Evolutionary conservation across 1,284 basidiomycete genomes (phyloP).

Genomic region (Gymnopus androsaceus): DNA sequence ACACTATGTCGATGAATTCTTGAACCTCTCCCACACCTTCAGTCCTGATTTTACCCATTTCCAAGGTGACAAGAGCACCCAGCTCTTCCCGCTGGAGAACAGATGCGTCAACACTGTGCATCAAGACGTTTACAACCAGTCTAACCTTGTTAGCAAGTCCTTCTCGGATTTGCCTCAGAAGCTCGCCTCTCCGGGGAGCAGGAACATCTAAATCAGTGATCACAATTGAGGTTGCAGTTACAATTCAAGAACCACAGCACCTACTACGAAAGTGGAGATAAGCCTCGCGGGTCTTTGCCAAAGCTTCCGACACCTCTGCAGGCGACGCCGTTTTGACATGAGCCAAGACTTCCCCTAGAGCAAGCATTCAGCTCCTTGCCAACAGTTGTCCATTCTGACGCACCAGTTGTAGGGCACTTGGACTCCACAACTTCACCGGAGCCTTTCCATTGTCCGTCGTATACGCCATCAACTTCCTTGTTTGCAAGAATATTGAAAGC

Average conservation of each 20-base stretch:
- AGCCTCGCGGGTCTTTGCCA: conserved; percentile 72
- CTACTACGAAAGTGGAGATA: conserved; percentile 64
- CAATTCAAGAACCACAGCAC: conserved; percentile 22
- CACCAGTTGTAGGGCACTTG: conserved; percentile 75
- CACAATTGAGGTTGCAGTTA: background rate
- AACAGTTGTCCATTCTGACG: too few relatives aligned
- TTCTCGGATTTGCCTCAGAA: conserved; percentile 85
- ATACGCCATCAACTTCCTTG: conserved; percentile 67
- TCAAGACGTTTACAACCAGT: conserved; percentile 4
- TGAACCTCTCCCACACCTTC: conserved; percentile 94
- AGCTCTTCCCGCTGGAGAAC: conserved; percentile 68
- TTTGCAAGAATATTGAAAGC: conserved; percentile 59
- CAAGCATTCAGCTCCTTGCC: too few relatives aligned
- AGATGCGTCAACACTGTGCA: conserved; percentile 8
- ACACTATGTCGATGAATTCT: conserved; percentile 91
- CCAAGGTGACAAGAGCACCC: conserved; percentile 82
- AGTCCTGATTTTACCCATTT: conserved; percentile 96
- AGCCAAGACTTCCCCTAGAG: conserved; percentile 73
- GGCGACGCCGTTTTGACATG: conserved; percentile 70
- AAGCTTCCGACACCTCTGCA: conserved; percentile 63
- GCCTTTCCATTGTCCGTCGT: conserved; percentile 75
- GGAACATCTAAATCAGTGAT: conserved; percentile 53
- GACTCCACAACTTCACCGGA: conserved; percentile 70
- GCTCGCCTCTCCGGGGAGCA: conserved; percentile 85
- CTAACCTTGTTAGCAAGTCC: conserved; percentile 78